Percentiles rank a stretch among this genome's conserved stretches.
phyloP scores from a whole-genome alignment of 2,329 filamentous ascomycete genomes.

The Hypoxylon sp. region DNA sequence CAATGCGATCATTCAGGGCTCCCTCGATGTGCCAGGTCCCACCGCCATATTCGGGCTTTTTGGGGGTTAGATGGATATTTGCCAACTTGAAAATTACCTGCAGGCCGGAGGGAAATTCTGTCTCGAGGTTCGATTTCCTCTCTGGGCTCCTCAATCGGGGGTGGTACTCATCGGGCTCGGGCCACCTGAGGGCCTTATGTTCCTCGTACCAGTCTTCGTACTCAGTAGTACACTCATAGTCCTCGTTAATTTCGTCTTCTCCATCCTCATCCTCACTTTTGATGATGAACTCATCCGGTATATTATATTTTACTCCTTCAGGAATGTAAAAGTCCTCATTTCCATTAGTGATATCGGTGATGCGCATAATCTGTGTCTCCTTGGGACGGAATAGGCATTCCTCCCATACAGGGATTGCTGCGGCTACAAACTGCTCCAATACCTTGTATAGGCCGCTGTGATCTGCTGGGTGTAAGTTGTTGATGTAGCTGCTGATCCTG shows the following conservation, averaged over 20 bases:
- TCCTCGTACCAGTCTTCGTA: slow-evolving; percentile 40
- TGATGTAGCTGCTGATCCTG: slow-evolving; percentile 66
- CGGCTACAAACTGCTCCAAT: slow-evolving; percentile 60
- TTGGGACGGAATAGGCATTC: slow-evolving; percentile 35
- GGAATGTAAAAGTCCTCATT: slow-evolving; percentile 31
- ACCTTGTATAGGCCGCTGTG: slow-evolving; percentile 59
- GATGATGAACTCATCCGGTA: slow-evolving; percentile 22
- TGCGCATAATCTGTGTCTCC: slow-evolving; percentile 35
- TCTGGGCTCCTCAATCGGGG: slow-evolving; percentile 15
- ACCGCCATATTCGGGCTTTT: slow-evolving; percentile 67
- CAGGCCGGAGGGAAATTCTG: slow-evolving; percentile 57
- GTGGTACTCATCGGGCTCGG: slow-evolving; percentile 44
- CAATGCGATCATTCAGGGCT: slow-evolving; percentile 73
- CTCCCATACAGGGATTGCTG: slow-evolving; percentile 64
- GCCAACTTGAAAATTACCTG: slow-evolving; percentile 76
- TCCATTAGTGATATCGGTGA: slow-evolving; percentile 9
- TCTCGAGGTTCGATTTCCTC: slow-evolving; percentile 43
- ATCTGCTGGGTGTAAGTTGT: slow-evolving; percentile 65
- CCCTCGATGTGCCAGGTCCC: slow-evolving; percentile 71
- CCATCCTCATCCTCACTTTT: neutral
- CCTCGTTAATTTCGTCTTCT: slow-evolving; percentile 35
- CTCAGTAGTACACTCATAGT: slow-evolving; percentile 28
- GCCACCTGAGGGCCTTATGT: slow-evolving; percentile 37
- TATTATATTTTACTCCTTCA: slow-evolving; percentile 44
- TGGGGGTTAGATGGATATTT: slow-evolving; percentile 72